Base-by-base conservation (phyloP, 2,329 filamentous ascomycete genomes). In the Phialemoniopsis sp. region DNA sequence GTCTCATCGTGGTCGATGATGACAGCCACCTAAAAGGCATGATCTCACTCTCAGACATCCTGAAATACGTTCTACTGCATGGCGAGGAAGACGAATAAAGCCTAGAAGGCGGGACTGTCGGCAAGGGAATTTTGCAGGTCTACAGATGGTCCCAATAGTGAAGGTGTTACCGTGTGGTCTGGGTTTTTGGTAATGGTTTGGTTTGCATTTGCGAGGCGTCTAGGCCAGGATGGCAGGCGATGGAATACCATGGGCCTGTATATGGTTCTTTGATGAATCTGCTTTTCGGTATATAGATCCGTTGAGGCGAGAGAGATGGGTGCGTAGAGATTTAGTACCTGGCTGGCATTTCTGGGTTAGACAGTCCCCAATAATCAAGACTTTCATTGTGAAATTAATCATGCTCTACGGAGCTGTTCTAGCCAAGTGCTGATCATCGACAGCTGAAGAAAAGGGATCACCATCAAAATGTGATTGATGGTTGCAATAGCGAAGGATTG, bases 41-140 rank as follows among this genome's bases (percentile, higher is more conserved):
- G 40, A 82, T 98, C 44, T 96, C 90, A 7, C 72, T 98, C 39
- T 97, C 91, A 43, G 93, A 98, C 64, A 96, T 98, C 49, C 77
- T 98, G 50, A 89, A 95, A 55, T 96, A 98, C 59, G 88, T 96
- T 38, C 72, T 98, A 47, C 73, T 95, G 16, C 78, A 88, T 51
- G 87, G 87, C 38, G 84, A 88, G 55, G 82, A 80, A 49, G 63
- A 81, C 29, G 70, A 72, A 53, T 42, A 45, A n/a, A 29, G 49
- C 55, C 32, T 16, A 34, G n/a, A 21, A 16, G 18, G 16, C 36
- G 13, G 36, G 15, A 29, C 17, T 32, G 36, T n/a, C 13, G 15
- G 4, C 12, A 7, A 8, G 9, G 32, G 17, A 17, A 15, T 17
- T 13, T 16, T n/a, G 13, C 6, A 13, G 13, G n/a, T n/a, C 29